Conservation (phyloP, 2,329 filamentous ascomycete genomes). For the Plectosphaerella plurivora region DNA sequence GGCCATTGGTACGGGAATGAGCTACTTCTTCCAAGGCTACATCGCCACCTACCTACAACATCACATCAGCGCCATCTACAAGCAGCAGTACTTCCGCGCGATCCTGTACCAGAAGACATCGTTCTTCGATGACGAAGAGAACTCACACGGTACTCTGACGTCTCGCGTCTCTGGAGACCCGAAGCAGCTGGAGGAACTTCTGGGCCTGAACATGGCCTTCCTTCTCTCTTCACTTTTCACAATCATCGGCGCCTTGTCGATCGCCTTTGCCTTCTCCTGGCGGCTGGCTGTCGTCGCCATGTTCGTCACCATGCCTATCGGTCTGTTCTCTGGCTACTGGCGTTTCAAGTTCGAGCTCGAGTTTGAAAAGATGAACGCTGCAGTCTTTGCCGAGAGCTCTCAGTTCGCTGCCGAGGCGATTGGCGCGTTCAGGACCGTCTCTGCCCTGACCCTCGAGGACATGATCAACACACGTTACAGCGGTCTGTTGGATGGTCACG, state of each 20-base stretch:
- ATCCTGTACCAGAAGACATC: conserved; percentile 55
- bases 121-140: conserved; percentile 57
- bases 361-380: conserved; percentile 64
- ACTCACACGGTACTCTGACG: conserved; percentile 57
- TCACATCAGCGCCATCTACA: conserved; percentile 47
- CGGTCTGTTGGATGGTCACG: conserved; percentile 53
- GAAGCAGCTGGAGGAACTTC: conserved; percentile 56
- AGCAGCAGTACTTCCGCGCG: conserved; percentile 56
- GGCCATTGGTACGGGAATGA: conserved; percentile 45
- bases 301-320: conserved; percentile 53
- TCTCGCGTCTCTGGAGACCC: conserved; percentile 52
- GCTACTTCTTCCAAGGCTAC: conserved; percentile 47
- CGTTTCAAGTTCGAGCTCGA: conserved; percentile 56
- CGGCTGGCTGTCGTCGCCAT: conserved; percentile 66
- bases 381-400: conserved; percentile 66
- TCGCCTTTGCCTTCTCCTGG: conserved; percentile 72
- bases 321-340: conserved; percentile 42
- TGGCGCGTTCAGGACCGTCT: conserved; percentile 68
- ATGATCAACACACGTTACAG: conserved; percentile 60
- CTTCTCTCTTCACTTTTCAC: conserved; percentile 60
- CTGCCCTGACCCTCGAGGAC: conserved; percentile 65
- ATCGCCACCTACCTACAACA: conserved; percentile 41
- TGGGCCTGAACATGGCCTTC: conserved; percentile 60
- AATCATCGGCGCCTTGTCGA: conserved; percentile 58
- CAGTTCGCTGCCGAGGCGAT: conserved; percentile 73